A percentile compares a stretch with the other conserved stretches of the same genome.
Evolutionary conservation across 2,329 filamentous ascomycete genomes (phyloP).

Genomic region (Tolypocladium tundrense): DNA sequence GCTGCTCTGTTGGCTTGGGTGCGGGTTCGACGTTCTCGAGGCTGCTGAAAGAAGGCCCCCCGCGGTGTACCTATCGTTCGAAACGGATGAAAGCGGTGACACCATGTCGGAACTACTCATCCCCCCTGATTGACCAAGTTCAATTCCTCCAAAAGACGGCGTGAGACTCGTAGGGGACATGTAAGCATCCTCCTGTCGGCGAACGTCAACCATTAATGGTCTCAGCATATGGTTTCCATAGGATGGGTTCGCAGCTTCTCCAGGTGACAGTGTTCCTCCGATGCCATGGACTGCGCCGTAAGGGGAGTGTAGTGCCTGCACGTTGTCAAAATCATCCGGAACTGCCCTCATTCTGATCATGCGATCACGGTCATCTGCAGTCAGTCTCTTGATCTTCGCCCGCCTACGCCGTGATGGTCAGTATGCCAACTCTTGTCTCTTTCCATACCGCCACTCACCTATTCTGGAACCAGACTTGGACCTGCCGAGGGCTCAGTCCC

Average conservation of each 20-base stretch:
- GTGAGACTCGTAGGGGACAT: constrained; percentile 58
- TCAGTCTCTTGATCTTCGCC: constrained; percentile 62
- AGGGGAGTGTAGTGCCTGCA: constrained; percentile 57
- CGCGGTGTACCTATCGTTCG: constrained; percentile 38
- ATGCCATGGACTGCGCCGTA: constrained; percentile 51
- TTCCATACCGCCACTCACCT: constrained; percentile 45
- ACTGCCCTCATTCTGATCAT: constrained; percentile 65
- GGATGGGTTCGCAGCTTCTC: constrained; percentile 35
- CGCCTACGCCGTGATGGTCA: constrained; percentile 32
- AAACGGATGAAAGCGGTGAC: constrained; percentile 45
- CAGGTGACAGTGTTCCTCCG: constrained; percentile 35
- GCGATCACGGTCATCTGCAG: constrained; percentile 57
- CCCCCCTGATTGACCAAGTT: constrained; percentile 45
- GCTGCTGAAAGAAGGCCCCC: constrained; percentile 28
- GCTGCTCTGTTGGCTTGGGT: constrained; percentile 19
- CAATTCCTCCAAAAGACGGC: constrained; percentile 56
- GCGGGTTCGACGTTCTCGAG: constrained; percentile 32
- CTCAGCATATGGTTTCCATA: constrained; percentile 54
- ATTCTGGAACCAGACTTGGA: constrained; percentile 98
- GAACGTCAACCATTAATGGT: constrained; percentile 58
- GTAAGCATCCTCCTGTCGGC: constrained; percentile 54
- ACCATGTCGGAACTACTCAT: constrained; percentile 44
- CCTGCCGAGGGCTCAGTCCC: constrained; percentile 80
- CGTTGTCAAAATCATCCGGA: constrained; percentile 60
- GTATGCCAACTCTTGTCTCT: not conserved